phyloP scores from a whole-genome alignment of 2,329 filamentous ascomycete genomes.

The Ophiostoma perfectum region DNA sequence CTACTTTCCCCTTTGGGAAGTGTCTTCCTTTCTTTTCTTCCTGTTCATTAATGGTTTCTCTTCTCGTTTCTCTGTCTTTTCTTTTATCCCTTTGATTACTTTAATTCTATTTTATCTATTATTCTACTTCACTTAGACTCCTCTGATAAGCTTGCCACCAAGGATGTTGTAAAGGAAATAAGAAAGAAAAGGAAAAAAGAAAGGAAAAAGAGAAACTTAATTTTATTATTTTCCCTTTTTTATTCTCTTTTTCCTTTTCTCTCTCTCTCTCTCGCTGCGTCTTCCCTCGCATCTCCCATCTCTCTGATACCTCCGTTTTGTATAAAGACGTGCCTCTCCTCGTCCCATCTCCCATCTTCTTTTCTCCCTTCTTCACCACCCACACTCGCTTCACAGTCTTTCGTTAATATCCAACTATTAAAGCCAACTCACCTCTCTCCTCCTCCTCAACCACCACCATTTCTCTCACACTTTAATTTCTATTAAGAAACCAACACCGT shows the following conservation, averaged over 20 bases:
- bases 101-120: no score
- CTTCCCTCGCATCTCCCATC: neutral
- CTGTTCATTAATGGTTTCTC: neutral
- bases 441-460: neutral
- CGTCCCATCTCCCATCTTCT: neutral
- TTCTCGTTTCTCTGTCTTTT: neutral
- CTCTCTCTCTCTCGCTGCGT: no score
- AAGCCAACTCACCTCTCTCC: neutral
- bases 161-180: conserved; percentile 10
- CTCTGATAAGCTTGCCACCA: conserved; percentile 12
- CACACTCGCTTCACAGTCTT: conserved; percentile 22
- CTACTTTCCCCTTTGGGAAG: neutral
- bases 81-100: conserved; percentile 3
- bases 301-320: neutral
- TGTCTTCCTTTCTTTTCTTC: neutral
- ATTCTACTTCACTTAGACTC: neutral
- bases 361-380: conserved; percentile 10
- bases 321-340: conserved; percentile 11
- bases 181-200: neutral
- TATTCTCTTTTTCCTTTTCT: no score
- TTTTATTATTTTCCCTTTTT: neutral
- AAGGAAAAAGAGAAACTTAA: neutral
- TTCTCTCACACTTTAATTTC: neutral
- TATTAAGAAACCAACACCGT: neutral
- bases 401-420: conserved; percentile 20